These are phyloP conservation scores for Chlorociboria aeruginascens DNA, from an alignment of 495 filamentous ascomycete genomes.

Conservation along the genomic window DNA sequence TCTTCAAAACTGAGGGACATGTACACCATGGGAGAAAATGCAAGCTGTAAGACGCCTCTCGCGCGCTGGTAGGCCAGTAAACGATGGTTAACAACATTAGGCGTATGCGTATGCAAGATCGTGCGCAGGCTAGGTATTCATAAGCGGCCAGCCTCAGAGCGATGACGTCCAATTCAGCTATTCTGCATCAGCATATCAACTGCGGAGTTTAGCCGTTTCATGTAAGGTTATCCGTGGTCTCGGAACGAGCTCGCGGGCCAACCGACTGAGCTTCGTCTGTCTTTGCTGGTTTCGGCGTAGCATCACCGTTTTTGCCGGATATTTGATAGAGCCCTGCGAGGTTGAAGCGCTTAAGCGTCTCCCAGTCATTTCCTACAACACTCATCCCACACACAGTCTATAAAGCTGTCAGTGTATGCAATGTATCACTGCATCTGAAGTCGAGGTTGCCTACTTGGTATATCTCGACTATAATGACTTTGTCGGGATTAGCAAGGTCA, in stretches of 20 bases:
- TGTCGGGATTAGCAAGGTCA: conserved; percentile 68
- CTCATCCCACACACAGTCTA: conserved; percentile 73
- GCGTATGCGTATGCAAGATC: too few species aligned
- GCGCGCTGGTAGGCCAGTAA: too few species aligned
- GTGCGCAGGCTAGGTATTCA: too few species aligned
- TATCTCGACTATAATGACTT: conserved; percentile 78
- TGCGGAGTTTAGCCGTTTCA: too few species aligned
- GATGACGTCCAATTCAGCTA: too few species aligned
- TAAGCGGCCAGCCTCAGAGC: too few species aligned
- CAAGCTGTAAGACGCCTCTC: too few species aligned
- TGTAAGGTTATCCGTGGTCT: too few species aligned
- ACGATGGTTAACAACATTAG: too few species aligned
- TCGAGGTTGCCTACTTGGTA: conserved; percentile 57
- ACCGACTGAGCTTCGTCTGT: conserved; percentile 8
- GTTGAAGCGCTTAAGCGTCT: conserved; percentile 60
- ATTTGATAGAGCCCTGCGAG: conserved; percentile 47
- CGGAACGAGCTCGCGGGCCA: background rate
- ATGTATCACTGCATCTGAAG: conserved; percentile 4
- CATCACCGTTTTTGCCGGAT: conserved; percentile 1
- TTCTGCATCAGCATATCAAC: too few species aligned
- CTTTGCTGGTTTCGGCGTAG: conserved; percentile 11
- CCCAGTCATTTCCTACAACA: conserved; percentile 58
- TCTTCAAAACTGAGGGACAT: too few species aligned
- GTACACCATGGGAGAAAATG: too few species aligned
- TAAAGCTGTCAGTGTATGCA: background rate